Evolutionary conservation across 768 basidiomycete species (phyloP), one percentile per base, ranked within the genome.

Genomic region (Psilocybe sp.): DNA sequence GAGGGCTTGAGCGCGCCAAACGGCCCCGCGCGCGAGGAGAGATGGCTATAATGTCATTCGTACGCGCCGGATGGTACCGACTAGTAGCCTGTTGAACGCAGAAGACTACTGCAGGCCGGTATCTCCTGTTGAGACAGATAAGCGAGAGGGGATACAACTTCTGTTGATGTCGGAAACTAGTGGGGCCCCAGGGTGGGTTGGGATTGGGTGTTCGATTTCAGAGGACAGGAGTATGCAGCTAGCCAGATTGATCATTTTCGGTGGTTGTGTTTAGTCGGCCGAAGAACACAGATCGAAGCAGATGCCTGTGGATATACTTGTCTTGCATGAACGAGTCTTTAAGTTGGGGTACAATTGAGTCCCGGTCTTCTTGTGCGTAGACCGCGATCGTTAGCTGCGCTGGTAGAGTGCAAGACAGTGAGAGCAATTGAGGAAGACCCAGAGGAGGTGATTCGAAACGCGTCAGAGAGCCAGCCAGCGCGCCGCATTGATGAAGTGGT

Each of bases 141-240:
- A 48, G 47, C 47, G 47, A 19, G 39, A 28, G 23, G n/a, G 7
- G 23, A 28, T 28, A 28, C 23, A 28, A 7, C 23, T 28, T 28
- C 23, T 28, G 23, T 7, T 28, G 23, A 51, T 51, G 31, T 51
- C 50, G 50, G 50, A 45, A 40, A 40, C 18, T 45, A 13, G 50
- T 51, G 50, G 44, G 50, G 50, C 50, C 46, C 31, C 33, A 40
- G 38, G 11, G 31, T 33, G 15, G 23, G 35, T n/a, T 12, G 35
- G 31, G 43, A 44, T 15, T 15, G 20, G 23, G 40, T 20, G 23
- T 7, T 28, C 23, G 23, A 28, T 4, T 28, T 28, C 23, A 28
- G 7, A 32, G 35, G 28, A 44, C 19, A 44, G 13, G 28, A 40
- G 16, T 4, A n/a, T 14, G 16, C 7, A 40, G 4, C n/a, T 31